Percentiles rank a stretch among this genome's conserved stretches.
These are phyloP conservation scores for Plasmodium cynomolgi DNA, from an alignment of 169 alveolate species.

Conservation along the genomic window DNA sequence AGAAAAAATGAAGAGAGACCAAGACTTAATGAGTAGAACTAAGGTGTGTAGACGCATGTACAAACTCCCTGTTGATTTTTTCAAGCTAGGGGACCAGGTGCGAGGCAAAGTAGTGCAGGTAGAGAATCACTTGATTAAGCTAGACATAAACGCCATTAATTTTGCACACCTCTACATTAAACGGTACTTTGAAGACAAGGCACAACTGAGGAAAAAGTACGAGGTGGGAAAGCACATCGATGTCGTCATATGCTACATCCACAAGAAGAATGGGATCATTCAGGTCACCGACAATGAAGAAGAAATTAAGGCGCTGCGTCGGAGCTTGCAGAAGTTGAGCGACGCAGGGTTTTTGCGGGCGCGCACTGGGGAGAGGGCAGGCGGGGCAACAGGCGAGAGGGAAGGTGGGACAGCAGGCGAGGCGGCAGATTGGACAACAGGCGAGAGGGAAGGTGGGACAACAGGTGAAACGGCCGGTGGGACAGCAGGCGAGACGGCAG, in stretches of 20 bases:
- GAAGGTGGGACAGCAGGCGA: background rate
- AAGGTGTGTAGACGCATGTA: slow-evolving; percentile 28
- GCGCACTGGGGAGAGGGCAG: background rate
- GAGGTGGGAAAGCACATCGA: slow-evolving; percentile 53
- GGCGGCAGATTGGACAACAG: no score
- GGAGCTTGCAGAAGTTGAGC: background rate
- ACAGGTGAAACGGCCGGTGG: no score
- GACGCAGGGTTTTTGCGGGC: background rate
- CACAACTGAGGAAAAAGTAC: slow-evolving; percentile 13
- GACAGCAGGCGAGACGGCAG: background rate
- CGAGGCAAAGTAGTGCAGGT: slow-evolving; percentile 27
- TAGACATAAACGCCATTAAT: slow-evolving; percentile 38
- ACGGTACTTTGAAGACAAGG: slow-evolving; percentile 52
- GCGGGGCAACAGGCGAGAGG: background rate
- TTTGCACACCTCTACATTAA: slow-evolving; percentile 66
- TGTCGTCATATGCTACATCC: slow-evolving; percentile 64
- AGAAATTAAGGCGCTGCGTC: slow-evolving; percentile 25
- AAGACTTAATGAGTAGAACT: slow-evolving; percentile 24
- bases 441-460: background rate
- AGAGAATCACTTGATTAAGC: slow-evolving; percentile 26
- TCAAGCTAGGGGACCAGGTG: slow-evolving; percentile 38
- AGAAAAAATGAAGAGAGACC: slow-evolving; percentile 61
- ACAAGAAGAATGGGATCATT: slow-evolving; percentile 37
- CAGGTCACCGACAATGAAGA: slow-evolving; percentile 73
- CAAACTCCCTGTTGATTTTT: slow-evolving; percentile 67